phyloP scores from a whole-genome alignment of 208 protist genomes.

The Sergeia podlipaevii region DNA sequence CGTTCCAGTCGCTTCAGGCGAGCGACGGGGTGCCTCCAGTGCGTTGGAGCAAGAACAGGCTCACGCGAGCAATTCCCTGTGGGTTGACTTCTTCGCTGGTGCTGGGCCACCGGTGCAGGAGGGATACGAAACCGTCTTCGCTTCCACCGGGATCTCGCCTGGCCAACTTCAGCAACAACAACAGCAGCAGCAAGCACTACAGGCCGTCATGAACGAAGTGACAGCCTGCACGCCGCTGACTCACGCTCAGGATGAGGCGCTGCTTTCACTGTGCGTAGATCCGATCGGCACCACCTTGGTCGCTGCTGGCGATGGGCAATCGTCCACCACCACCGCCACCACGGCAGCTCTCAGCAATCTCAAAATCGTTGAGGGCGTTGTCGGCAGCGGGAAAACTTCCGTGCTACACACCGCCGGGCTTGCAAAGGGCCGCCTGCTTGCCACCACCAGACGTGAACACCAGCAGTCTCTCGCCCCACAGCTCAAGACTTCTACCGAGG shows the following conservation, averaged over 20 bases:
- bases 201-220: conserved; percentile 15
- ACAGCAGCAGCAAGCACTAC: conserved; percentile 7
- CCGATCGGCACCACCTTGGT: conserved; percentile 4
- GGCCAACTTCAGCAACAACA: conserved; percentile 3
- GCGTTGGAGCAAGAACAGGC: not conserved
- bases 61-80: conserved; percentile 4
- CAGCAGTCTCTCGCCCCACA: conserved; percentile 28
- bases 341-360: conserved; percentile 18
- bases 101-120: conserved; percentile 9
- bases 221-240: conserved; percentile 32
- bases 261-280: conserved; percentile 35
- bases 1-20: not conserved
- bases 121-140: conserved; percentile 1
- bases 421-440: conserved; percentile 46
- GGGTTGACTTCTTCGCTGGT: conserved; percentile 25
- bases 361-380: conserved; percentile 42
- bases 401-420: conserved; percentile 52
- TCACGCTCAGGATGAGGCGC: conserved; percentile 64
- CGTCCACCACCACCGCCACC: not conserved
- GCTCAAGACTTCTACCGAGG: conserved; percentile 33
- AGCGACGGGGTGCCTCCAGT: not conserved
- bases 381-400: conserved; percentile 73
- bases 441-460: conserved; percentile 49
- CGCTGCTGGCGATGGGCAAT: conserved; percentile 5
- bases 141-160: not conserved